These are phyloP conservation scores for Fusarium drepaniforme DNA, from an alignment of 2,329 filamentous ascomycete genomes.

Conservation along the genomic window DNA sequence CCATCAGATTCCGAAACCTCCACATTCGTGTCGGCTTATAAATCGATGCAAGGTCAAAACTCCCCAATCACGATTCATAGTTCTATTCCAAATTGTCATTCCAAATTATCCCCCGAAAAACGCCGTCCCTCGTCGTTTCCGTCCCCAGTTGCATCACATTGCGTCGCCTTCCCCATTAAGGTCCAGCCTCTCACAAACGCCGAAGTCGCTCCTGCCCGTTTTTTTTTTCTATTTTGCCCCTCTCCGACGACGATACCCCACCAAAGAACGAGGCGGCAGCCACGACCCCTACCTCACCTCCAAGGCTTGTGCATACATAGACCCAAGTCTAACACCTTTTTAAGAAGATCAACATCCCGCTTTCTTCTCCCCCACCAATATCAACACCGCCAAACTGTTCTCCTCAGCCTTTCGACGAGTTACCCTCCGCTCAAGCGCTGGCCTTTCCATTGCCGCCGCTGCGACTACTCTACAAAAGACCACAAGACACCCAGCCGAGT, in stretches of 20 bases:
- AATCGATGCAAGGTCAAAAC: conserved; percentile 23
- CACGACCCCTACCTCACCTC: background rate
- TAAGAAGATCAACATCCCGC: conserved; percentile 35
- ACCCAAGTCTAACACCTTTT: conserved; percentile 4
- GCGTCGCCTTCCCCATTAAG: conserved; percentile 3
- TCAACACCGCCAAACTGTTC: conserved; percentile 84
- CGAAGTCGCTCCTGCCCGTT: conserved; percentile 29
- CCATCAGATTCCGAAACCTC: conserved; percentile 25
- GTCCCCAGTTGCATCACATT: conserved; percentile 5
- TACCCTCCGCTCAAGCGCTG: conserved; percentile 79
- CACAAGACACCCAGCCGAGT: conserved; percentile 51
- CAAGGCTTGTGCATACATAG: conserved; percentile 3
- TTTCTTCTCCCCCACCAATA: conserved; percentile 3
- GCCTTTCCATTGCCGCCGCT: conserved; percentile 79
- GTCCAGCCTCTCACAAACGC: conserved; percentile 10
- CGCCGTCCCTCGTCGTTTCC: background rate
- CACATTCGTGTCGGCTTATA: conserved; percentile 9
- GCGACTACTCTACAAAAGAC: conserved; percentile 71
- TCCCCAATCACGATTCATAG: background rate
- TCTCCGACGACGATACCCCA: conserved; percentile 20
- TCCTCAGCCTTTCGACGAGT: conserved; percentile 81
- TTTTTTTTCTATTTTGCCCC: conserved; percentile 9
- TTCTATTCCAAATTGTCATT: conserved; percentile 34
- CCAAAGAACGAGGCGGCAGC: background rate
- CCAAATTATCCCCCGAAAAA: conserved; percentile 25